These are phyloP conservation scores for Erigeron philadelphicus DNA, from an alignment of 140 eudicot genomes.

Conservation along the genomic window DNA sequence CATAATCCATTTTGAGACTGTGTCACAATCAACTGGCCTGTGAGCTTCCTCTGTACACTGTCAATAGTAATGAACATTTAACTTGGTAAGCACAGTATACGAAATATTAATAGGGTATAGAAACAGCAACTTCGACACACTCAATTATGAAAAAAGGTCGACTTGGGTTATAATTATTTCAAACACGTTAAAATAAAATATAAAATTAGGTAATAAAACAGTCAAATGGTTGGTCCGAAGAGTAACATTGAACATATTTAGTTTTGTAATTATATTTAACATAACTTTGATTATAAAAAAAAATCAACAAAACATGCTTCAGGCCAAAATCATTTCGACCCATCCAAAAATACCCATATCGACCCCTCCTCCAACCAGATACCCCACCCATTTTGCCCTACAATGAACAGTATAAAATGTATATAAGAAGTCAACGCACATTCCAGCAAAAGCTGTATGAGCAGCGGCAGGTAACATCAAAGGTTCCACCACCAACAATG, in stretches of 20 bases:
- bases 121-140: not conserved
- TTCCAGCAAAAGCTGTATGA: slow-evolving; percentile 91
- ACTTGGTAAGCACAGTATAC: not conserved
- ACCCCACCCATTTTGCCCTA: not conserved
- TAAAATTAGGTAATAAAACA: not conserved
- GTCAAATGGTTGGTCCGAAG: not conserved
- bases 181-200: not conserved
- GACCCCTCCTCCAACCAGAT: not conserved
- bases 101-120: not conserved
- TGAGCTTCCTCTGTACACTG: slow-evolving; percentile 90
- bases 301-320: not conserved
- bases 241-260: not conserved
- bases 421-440: slow-evolving; percentile 39
- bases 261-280: not conserved
- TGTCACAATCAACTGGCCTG: slow-evolving; percentile 77
- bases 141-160: not conserved
- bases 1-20: slow-evolving; percentile 72
- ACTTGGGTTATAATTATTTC: not conserved
- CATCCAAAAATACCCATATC: not conserved
- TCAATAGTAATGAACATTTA: slow-evolving; percentile 12
- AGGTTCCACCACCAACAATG: slow-evolving; percentile 85
- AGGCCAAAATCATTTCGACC: not conserved
- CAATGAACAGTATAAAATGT: not conserved
- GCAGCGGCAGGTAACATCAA: slow-evolving; percentile 83
- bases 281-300: not conserved